Evolutionary conservation across 1,284 basidiomycete genomes (phyloP), one percentile per base, ranked within the genome.

Genomic region (Athelia sp.): DNA sequence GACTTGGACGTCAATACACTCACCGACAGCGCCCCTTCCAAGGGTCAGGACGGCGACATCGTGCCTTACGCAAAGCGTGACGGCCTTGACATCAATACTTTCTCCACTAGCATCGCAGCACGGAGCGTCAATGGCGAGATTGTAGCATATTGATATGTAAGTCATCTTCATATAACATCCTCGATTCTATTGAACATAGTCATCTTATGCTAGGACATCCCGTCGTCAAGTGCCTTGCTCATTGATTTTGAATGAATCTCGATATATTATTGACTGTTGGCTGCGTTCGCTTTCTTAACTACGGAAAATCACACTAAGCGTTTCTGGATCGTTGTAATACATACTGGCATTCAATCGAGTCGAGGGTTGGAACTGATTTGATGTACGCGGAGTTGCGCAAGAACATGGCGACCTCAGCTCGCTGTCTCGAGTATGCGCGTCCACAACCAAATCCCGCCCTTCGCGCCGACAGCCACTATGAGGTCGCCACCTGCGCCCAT

Each of bases 61-160:
- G 45, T 46, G 23, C 45, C 45, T 10, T 46, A 46, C 24, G n/a
- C 36, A 21, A 40, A 40, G 15, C 36, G 36, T n/a, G 36, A 29
- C 26, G 21, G 17, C 15, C 17, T 40, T 40, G 21, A 18, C 15
- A 15, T 40, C 17, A 22, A 17, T 15, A 17, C 17, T 4, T 40
- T 22, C 10, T 15, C 38, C 38, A 17, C 38, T 15, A 18, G 38
- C 38, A 4, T 22, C 15, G 21, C 38, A 6, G 21, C 38, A 15
- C 21, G 38, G 21, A 40, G 21, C 15, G 21, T 22, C 10, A 10
- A 18, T 40, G 38, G 38, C 15, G 38, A 40, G 15, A 40, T 40
- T 40, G 21, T 22, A 40, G 6, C 21, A 6, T 22, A 18, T 17
- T 40, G 38, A 40, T 18, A 4, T 8, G 21, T 40, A 40, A 40